Conservation (phyloP, 2,329 filamentous ascomycete species). For the Aureobasidium namibiae region DNA sequence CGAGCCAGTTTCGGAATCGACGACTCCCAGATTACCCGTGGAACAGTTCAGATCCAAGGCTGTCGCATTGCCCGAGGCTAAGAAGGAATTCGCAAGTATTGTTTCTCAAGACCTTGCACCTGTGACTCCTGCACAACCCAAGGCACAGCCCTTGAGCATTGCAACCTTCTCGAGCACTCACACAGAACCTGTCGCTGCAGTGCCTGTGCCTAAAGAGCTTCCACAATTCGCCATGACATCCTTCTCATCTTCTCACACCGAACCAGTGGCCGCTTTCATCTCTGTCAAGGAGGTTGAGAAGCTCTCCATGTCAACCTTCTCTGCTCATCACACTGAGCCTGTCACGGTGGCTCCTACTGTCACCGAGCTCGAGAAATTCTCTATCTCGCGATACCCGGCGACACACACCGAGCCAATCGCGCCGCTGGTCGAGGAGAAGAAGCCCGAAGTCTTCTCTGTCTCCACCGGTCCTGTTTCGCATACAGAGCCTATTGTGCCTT, state of each 20-base stretch:
- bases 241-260: constrained; percentile 24
- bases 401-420: neutral
- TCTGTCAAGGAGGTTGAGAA: neutral
- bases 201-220: neutral
- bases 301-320: constrained; percentile 1
- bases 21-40: neutral
- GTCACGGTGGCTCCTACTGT: neutral
- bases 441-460: neutral
- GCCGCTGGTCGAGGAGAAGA: neutral
- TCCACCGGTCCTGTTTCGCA: constrained; percentile 10
- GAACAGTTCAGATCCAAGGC: neutral
- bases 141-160: constrained; percentile 10
- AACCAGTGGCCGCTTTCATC: constrained; percentile 17
- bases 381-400: neutral
- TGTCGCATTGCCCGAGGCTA: neutral
- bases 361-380: constrained; percentile 1
- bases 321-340: constrained; percentile 13
- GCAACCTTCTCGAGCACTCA: constrained; percentile 25
- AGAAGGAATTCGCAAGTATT: constrained; percentile 31
- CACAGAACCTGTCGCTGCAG: constrained; percentile 21
- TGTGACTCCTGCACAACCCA: neutral
- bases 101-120: constrained; percentile 30
- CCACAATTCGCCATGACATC: constrained; percentile 19
- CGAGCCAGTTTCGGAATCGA: neutral
- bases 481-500: constrained; percentile 2